Evolutionary conservation across 805 yeast genomes (phyloP).

Genomic region (Ogataea naganishii): DNA sequence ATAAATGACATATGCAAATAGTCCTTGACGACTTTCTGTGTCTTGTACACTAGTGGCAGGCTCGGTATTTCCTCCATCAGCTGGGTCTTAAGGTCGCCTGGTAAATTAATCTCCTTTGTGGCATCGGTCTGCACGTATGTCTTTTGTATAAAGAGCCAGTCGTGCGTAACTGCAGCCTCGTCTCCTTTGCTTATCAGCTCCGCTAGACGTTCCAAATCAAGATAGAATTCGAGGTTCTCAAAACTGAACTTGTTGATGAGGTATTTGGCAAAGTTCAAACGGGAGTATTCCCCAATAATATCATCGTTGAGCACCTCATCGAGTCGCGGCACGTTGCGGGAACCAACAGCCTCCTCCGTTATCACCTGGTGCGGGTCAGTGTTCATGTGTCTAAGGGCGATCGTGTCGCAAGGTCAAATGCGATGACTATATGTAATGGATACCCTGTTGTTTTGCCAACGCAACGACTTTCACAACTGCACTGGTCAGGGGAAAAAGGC

Average conservation of each 20-base stretch:
- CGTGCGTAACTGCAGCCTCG: slow-evolving; percentile 4
- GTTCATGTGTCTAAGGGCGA: too few species aligned
- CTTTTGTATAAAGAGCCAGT: slow-evolving; percentile 18
- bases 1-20: slow-evolving; percentile 21
- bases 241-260: slow-evolving; percentile 23
- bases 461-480: too few species aligned
- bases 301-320: slow-evolving; percentile 18
- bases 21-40: slow-evolving; percentile 14
- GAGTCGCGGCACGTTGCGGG: slow-evolving; percentile 23
- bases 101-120: slow-evolving; percentile 24
- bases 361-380: too few species aligned
- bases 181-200: slow-evolving; percentile 2
- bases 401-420: too few species aligned
- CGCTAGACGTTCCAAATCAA: slow-evolving; percentile 15
- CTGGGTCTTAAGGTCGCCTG: slow-evolving; percentile 15
- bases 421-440: too few species aligned
- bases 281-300: slow-evolving; percentile 16
- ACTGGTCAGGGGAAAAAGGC: too few species aligned
- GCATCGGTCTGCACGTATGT: slow-evolving; percentile 19
- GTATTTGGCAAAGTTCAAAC: slow-evolving; percentile 18
- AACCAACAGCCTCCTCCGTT: too few species aligned
- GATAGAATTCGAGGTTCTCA: slow-evolving; percentile 26
- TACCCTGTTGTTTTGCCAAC: too few species aligned
- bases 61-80: slow-evolving; percentile 15
- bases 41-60: slow-evolving; percentile 7